Evolutionary conservation across 2,329 filamentous ascomycete genomes (phyloP).

Genomic region (Colletotrichum sublineola): DNA sequence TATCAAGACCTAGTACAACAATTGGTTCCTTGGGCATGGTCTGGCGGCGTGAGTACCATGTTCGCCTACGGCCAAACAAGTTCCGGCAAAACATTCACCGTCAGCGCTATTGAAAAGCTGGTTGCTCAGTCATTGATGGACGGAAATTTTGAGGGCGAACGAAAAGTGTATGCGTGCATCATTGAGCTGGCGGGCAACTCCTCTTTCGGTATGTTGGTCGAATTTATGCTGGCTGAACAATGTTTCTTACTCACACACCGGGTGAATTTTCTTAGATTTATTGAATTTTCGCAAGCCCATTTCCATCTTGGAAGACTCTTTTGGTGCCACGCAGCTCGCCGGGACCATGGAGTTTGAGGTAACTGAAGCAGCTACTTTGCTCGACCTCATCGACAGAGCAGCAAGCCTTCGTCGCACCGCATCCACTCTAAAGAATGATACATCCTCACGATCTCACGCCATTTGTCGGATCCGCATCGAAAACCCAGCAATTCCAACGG

Average conservation of each 20-base stretch:
- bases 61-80: constrained; percentile 65
- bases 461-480: constrained; percentile 62
- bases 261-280: constrained; percentile 49
- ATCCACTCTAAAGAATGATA: constrained; percentile 60
- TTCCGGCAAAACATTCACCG: constrained; percentile 62
- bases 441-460: constrained; percentile 62
- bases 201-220: constrained; percentile 45
- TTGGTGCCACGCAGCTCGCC: constrained; percentile 58
- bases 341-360: constrained; percentile 57
- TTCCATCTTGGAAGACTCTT: constrained; percentile 60
- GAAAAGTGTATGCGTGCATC: constrained; percentile 53
- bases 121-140: constrained; percentile 54
- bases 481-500: constrained; percentile 46
- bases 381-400: constrained; percentile 53
- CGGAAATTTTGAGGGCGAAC: constrained; percentile 44
- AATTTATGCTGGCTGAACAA: too few species aligned
- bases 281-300: constrained; percentile 57
- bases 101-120: constrained; percentile 57
- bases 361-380: constrained; percentile 47
- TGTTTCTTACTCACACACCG: not conserved
- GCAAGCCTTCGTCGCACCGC: constrained; percentile 57
- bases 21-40: constrained; percentile 60
- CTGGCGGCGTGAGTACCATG: constrained; percentile 62
- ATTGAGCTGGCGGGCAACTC: constrained; percentile 57
- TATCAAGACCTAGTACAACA: constrained; percentile 57